These are phyloP conservation scores for Scheffersomyces parashehatae DNA, from an alignment of 1,139 yeast genomes.

Conservation along the genomic window DNA sequence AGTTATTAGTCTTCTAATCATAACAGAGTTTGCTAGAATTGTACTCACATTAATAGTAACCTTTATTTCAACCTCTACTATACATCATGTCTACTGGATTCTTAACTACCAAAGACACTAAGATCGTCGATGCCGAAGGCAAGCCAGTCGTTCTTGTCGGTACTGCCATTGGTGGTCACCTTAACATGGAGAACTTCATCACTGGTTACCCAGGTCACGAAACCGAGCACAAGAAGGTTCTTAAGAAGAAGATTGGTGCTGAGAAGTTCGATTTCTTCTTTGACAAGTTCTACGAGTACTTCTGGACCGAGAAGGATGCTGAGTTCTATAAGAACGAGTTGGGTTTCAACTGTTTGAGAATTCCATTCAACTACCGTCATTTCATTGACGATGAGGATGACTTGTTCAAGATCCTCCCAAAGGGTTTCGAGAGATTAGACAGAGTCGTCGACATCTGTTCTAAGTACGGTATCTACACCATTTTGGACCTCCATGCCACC, in stretches of 20 bases:
- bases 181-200: constrained; percentile 53
- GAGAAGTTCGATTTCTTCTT: constrained; percentile 47
- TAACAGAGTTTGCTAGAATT: too few species aligned
- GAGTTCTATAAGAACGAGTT: constrained; percentile 35
- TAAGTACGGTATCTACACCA: constrained; percentile 39
- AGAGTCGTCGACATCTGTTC: constrained; percentile 40
- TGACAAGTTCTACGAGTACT: constrained; percentile 47
- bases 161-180: constrained; percentile 47
- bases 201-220: constrained; percentile 53
- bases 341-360: constrained; percentile 44
- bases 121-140: constrained; percentile 39
- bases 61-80: not conserved
- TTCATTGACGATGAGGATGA: constrained; percentile 42
- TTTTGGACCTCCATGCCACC: constrained; percentile 45
- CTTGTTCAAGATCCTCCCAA: constrained; percentile 33
- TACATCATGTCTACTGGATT: constrained; percentile 9
- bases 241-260: constrained; percentile 34
- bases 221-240: constrained; percentile 42
- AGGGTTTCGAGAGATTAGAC: constrained; percentile 44
- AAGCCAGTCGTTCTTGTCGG: constrained; percentile 36
- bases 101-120: constrained; percentile 32
- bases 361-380: constrained; percentile 50
- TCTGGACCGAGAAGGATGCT: constrained; percentile 49
- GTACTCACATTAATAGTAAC: too few species aligned
- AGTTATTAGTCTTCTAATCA: too few species aligned